Evolutionary conservation across 2,329 filamentous ascomycete genomes (phyloP), one percentile per base, ranked within the genome.

Genomic region (Nigrograna mackinnonii): DNA sequence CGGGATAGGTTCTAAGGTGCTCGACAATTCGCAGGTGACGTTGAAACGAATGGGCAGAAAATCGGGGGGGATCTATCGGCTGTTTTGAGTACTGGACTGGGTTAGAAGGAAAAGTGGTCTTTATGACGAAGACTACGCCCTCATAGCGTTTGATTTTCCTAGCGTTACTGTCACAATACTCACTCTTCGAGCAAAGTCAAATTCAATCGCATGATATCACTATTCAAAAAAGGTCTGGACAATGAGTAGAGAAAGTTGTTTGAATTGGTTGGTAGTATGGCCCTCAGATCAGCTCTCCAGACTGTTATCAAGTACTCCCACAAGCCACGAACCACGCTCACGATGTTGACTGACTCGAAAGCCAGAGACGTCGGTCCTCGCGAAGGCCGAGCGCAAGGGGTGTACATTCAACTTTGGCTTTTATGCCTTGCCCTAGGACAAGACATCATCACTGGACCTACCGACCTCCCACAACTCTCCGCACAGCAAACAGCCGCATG

Each of bases 1-100:
- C 58, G 67, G 47, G 62, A 73, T 56, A 62, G 75, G 52, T 78
- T 78, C 47, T 78, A 62, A 58, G 36, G 28, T 3, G 16, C 16
- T 13, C 31, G 16, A 33, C 11, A 9, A 33, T 12, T 11, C 24
- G 24, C n/a, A n/a, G n/a, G n/a, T n/a, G n/a, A n/a, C n/a, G n/a
- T n/a, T n/a, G n/a, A n/a, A n/a, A n/a, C n/a, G n/a, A n/a, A n/a
- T 14, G 18, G 9, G 37, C 20, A 4, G 37, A 22, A 24, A n/a
- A 19, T 35, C 21, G 21, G 22, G 4, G 13, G 22, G 17, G 20
- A 35, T 26, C 20, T 16, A 5, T 41, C 9, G 9, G 31, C 16
- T 19, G 11, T 9, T 38, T 44, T 37, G 50, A 56, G 54, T 57
- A 57, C 42, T 53, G 45, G 43, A 40, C 52, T 50, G 47, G 46